phyloP scores from a whole-genome alignment of 768 basidiomycete genomes.

The Pleurotus giganteus region DNA sequence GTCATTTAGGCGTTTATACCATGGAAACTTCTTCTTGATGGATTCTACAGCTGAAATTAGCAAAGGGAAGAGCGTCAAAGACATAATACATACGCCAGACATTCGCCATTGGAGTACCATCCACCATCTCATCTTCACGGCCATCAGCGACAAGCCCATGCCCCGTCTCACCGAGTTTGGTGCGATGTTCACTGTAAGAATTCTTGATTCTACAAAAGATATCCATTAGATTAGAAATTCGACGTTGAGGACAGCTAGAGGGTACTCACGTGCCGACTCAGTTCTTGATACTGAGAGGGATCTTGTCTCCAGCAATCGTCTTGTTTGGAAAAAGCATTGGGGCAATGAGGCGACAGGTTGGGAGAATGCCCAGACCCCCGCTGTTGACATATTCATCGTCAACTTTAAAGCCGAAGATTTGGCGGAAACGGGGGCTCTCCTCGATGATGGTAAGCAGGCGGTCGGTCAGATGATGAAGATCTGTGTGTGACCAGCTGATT shows the following conservation, averaged over 20 bases:
- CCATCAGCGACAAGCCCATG: not conserved
- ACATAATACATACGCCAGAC: constrained; percentile 4
- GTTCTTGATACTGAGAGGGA: not conserved
- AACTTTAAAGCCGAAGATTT: constrained; percentile 20
- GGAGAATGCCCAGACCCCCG: not conserved
- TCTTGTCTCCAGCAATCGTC: not conserved
- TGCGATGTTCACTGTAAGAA: not conserved
- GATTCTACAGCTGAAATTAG: constrained; percentile 13
- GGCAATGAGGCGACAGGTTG: constrained; percentile 14
- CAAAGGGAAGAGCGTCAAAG: not conserved
- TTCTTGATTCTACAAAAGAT: not conserved
- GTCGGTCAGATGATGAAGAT: constrained; percentile 14
- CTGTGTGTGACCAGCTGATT: not conserved
- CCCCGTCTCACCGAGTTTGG: not conserved
- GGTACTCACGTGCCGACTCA: not conserved
- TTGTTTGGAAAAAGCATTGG: constrained; percentile 11
- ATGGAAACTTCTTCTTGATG: constrained; percentile 21
- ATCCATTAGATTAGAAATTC: not conserved
- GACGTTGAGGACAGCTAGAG: not conserved
- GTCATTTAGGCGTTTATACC: constrained; percentile 21
- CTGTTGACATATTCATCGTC: not conserved
- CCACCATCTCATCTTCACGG: constrained; percentile 2
- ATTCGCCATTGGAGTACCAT: constrained; percentile 3
- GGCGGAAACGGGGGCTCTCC: constrained; percentile 15
- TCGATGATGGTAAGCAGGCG: constrained; percentile 19